These are phyloP conservation scores for Ogataea thermomethanolica DNA, from an alignment of 805 yeast genomes.

Conservation along the genomic window DNA sequence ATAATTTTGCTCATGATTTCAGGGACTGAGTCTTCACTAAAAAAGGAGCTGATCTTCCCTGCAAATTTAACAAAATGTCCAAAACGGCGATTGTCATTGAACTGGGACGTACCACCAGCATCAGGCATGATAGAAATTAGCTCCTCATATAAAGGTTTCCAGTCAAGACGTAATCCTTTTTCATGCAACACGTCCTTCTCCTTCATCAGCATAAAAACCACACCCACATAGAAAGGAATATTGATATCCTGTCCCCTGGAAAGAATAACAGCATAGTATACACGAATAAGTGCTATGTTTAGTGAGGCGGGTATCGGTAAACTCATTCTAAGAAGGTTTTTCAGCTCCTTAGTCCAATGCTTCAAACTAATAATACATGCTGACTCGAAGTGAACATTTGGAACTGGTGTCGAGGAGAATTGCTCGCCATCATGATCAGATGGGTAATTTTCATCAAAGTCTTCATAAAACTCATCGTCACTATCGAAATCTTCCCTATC, in stretches of 20 bases:
- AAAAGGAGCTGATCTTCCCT: conserved; percentile 51
- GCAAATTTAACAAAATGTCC: conserved; percentile 50
- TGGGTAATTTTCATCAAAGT: conserved; percentile 38
- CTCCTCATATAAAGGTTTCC: conserved; percentile 44
- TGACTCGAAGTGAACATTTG: conserved; percentile 59
- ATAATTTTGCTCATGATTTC: conserved; percentile 49
- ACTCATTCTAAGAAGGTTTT: conserved; percentile 73
- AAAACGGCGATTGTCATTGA: conserved; percentile 47
- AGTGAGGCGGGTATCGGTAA: conserved; percentile 70
- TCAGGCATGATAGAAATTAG: conserved; percentile 38
- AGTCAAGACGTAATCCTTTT: conserved; percentile 45
- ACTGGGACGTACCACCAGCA: conserved; percentile 48
- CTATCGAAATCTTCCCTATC: conserved; percentile 33
- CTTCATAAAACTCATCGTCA: conserved; percentile 35
- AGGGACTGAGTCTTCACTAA: conserved; percentile 45
- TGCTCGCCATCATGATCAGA: conserved; percentile 42
- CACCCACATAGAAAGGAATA: conserved; percentile 55
- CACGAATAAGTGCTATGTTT: conserved; percentile 58
- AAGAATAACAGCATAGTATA: conserved; percentile 68
- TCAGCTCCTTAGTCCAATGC: conserved; percentile 85
- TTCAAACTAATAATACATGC: conserved; percentile 72
- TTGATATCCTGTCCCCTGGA: conserved; percentile 69
- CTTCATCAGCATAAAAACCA: conserved; percentile 56
- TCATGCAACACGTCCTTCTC: conserved; percentile 40
- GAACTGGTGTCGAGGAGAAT: conserved; percentile 44